phyloP scores from a whole-genome alignment of 139 green algal species.

The Coelastrella sp. region DNA sequence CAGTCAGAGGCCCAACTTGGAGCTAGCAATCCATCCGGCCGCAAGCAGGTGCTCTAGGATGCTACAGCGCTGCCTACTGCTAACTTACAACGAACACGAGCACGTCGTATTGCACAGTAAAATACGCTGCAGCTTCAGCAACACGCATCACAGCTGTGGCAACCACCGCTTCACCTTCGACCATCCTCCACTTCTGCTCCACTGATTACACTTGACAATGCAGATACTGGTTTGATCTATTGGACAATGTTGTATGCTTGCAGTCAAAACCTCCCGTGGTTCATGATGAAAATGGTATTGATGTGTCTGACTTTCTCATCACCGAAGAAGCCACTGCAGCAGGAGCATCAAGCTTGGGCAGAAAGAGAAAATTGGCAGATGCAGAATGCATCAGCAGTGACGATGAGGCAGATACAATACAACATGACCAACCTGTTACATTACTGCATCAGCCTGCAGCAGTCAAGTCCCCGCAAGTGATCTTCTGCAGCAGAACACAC shows the following conservation, averaged over 20 bases:
- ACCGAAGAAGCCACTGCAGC: background rate
- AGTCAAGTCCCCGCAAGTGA: conserved; percentile 75
- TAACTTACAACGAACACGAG: no score
- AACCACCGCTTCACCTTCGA: no score
- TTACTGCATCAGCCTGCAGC: background rate
- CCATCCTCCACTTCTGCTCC: no score
- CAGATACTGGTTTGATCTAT: no score
- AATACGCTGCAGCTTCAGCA: background rate
- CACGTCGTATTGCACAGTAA: no score
- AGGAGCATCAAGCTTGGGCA: background rate
- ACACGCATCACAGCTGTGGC: no score
- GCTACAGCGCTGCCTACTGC: no score
- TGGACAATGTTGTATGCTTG: no score
- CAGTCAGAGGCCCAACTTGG: no score
- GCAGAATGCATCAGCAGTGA: conserved; percentile 20
- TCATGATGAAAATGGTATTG: conserved; percentile 44
- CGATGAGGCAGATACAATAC: conserved; percentile 10
- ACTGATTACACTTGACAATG: no score
- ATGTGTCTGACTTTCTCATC: conserved; percentile 44
- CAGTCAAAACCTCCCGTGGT: background rate
- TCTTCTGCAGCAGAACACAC: conserved; percentile 96
- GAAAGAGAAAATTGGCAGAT: conserved; percentile 1
- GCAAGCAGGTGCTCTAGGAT: no score
- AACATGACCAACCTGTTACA: background rate
- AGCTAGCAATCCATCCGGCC: no score